These are phyloP conservation scores for Fusarium redolens DNA, from an alignment of 2,329 filamentous ascomycete species.

Conservation along the genomic window DNA sequence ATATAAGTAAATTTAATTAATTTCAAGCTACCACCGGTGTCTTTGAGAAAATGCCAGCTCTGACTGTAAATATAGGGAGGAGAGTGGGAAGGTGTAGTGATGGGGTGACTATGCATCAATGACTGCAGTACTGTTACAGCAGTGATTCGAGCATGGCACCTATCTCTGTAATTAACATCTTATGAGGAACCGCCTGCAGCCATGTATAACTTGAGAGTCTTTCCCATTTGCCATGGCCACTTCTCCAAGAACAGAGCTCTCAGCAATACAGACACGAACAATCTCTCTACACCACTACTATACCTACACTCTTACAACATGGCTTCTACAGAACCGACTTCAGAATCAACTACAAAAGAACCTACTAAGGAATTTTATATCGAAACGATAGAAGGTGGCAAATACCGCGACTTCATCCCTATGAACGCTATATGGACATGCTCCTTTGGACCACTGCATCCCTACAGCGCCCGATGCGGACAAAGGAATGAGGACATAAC, in stretches of 20 bases:
- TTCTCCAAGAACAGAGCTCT: fast-evolving
- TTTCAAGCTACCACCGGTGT: neutral
- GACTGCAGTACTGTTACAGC: fast-evolving
- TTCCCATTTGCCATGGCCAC: neutral
- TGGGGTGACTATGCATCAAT: neutral
- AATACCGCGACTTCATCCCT: neutral
- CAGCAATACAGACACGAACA: neutral
- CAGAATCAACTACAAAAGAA: too few relatives aligned
- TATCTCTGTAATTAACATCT: fast-evolving
- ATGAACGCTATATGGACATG: neutral
- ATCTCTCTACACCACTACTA: neutral
- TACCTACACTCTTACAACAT: too few relatives aligned
- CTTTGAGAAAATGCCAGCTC: neutral
- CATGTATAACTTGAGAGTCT: neutral
- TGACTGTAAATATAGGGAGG: too few relatives aligned
- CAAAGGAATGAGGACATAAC: neutral
- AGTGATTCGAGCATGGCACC: fast-evolving
- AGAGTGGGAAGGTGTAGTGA: too few relatives aligned
- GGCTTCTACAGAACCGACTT: too few relatives aligned
- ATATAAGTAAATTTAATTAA: fast-evolving
- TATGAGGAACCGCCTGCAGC: fast-evolving
- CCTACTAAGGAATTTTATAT: too few relatives aligned
- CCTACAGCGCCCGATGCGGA: too few relatives aligned
- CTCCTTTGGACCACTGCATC: too few relatives aligned
- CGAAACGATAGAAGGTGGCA: too few relatives aligned